Evolutionary conservation across 805 yeast genomes (phyloP), one percentile per base, ranked within the genome.

Genomic region (Hemisphaericaspora nanyangensis): DNA sequence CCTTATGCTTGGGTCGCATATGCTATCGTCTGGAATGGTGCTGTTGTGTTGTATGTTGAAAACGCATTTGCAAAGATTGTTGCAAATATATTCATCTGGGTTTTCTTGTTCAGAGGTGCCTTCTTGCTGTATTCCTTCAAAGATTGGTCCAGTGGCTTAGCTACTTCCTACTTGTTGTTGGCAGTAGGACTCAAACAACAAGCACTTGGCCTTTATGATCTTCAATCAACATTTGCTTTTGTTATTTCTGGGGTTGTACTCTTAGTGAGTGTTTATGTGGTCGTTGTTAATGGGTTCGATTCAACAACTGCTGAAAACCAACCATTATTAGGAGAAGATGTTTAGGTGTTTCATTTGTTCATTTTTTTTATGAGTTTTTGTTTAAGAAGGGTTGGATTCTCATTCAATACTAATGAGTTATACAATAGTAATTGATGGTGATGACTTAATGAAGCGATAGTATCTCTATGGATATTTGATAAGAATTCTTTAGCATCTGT

Each of bases 171-270:
- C 49, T 63, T 86, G 50, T 65, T 73, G 45, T 70, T 83, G 40
- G 90, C 85, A 26, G 56, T 86, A 32, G 91, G 81, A 4, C 65
- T 83, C 32, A 82, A 82, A 38, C 95, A 86, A 61, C 56, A 86
- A 39, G 70, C 79, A 54, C 75, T 79, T 34, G 82, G 76, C 61
- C 65, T 78, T 27, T 72, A 86, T 63, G 91, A 91, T 2, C 70
- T 86, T 48, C 95, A 86, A 65, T 86, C 95, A 95, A 76, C 83
- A 47, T 86, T 86, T 65, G 95, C 89, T 3, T 78, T 83, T 47
- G 59, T 75, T 38, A 84, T 85, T 45, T 62, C 85, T 7, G 80
- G 76, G 5, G 38, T 80, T 22, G 70, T 82, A 55, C 70, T 80
- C 41, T 51, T 80, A 16, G 56, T 72, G 35, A 67, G 84, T 6